phyloP scores from a whole-genome alignment of 2,329 filamentous ascomycete species.

The Fusarium sp. region DNA sequence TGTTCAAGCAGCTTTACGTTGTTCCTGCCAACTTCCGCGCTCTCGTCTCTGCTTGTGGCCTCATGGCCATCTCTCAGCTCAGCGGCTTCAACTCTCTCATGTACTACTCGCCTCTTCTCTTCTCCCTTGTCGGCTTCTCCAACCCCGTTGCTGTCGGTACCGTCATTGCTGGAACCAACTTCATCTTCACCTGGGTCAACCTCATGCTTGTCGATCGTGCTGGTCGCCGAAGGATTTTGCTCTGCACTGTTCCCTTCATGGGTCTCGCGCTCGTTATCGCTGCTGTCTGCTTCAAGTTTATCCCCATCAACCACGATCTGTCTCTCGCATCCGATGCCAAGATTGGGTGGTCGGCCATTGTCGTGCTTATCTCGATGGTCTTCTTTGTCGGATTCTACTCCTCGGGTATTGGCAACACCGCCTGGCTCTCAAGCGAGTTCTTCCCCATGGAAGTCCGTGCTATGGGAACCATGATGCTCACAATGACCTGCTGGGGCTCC shows the following conservation, averaged over 20 bases:
- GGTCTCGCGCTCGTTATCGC: conserved; percentile 56
- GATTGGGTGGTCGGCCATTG: conserved; percentile 53
- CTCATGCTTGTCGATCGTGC: conserved; percentile 59
- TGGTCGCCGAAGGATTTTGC: conserved; percentile 59
- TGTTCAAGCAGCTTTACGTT: conserved; percentile 60
- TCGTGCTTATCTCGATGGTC: conserved; percentile 55
- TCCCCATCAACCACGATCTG: conserved; percentile 58
- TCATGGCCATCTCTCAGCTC: conserved; percentile 66
- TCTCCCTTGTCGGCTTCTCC: conserved; percentile 62
- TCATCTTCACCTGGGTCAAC: conserved; percentile 63
- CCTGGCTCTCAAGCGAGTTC: conserved; percentile 62
- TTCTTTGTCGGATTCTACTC: conserved; percentile 54
- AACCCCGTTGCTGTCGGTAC: conserved; percentile 62
- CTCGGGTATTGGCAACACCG: conserved; percentile 59
- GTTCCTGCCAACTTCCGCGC: conserved; percentile 59
- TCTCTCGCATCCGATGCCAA: conserved; percentile 52
- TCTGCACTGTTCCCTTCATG: conserved; percentile 61
- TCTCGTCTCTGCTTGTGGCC: conserved; percentile 59
- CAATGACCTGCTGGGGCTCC: conserved; percentile 59
- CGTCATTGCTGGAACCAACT: conserved; percentile 60
- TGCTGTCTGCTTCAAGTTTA: conserved; percentile 56
- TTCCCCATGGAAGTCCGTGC: conserved; percentile 62
- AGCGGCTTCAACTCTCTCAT: conserved; percentile 65
- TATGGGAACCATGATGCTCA: conserved; percentile 62
- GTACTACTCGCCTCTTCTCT: conserved; percentile 64